A percentile compares a stretch with the other conserved stretches of the same genome.
Evolutionary conservation across 2,329 filamentous ascomycete genomes (phyloP).

Genomic region (Phyllosticta citriasiana): DNA sequence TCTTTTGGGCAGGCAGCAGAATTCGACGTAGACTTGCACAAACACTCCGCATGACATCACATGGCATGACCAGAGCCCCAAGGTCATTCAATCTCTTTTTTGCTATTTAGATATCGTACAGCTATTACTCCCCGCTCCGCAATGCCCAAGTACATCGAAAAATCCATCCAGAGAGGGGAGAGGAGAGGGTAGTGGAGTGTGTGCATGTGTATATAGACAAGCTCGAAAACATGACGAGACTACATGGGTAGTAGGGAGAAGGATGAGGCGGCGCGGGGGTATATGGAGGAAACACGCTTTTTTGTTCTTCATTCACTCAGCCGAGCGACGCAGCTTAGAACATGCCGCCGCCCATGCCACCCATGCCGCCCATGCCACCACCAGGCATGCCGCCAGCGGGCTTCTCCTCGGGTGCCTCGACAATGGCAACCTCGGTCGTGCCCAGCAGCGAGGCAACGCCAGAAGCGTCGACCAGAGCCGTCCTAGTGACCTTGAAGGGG

Average conservation of each 20-base stretch:
- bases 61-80: not conserved
- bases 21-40: not conserved
- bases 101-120: conserved; percentile 13
- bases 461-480: conserved; percentile 85
- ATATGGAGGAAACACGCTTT: conserved; percentile 4
- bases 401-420: conserved; percentile 94
- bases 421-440: conserved; percentile 96
- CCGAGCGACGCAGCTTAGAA: conserved; percentile 36
- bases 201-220: conserved; percentile 15
- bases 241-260: conserved; percentile 11
- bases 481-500: conserved; percentile 98
- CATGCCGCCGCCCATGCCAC: conserved; percentile 58
- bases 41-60: not conserved
- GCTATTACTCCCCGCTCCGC: conserved; percentile 24
- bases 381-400: conserved; percentile 38
- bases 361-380: conserved; percentile 42
- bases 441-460: conserved; percentile 95
- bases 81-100: not conserved
- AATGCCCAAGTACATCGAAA: conserved; percentile 19
- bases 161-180: conserved; percentile 9
- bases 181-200: conserved; percentile 28
- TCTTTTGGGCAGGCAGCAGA: not conserved
- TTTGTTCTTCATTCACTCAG: not conserved
- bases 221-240: conserved; percentile 19
- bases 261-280: conserved; percentile 1